A percentile compares a stretch with the other conserved stretches of the same genome.
Evolutionary conservation across 352 stramenopile genomes (phyloP).

Genomic region (Aphanomyces astaci): DNA sequence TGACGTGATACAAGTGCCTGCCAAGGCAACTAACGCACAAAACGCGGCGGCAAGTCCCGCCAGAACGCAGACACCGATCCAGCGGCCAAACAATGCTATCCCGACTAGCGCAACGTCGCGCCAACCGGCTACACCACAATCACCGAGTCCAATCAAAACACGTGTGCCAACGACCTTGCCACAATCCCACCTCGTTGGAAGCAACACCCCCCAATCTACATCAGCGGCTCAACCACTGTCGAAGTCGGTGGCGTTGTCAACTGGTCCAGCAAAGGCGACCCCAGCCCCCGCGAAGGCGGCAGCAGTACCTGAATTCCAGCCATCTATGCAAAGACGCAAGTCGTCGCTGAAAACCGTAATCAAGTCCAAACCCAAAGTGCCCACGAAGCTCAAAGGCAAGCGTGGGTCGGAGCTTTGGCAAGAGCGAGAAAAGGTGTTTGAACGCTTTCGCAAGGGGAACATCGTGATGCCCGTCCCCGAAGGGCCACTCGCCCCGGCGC

Average conservation of each 20-base stretch:
- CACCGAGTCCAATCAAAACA: neutral
- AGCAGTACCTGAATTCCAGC: neutral
- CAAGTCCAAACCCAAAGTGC: neutral
- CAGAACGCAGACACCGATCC: neutral
- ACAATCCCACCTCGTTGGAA: neutral
- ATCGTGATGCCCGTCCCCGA: slow-evolving; percentile 61
- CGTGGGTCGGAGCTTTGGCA: slow-evolving; percentile 34
- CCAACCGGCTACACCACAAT: neutral
- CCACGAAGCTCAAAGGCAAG: neutral
- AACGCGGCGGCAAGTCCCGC: neutral
- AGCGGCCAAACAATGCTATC: neutral
- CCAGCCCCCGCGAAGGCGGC: neutral
- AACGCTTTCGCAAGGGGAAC: slow-evolving; percentile 56
- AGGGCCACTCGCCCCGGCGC: slow-evolving; percentile 32
- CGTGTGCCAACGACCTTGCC: neutral
- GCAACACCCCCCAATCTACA: neutral
- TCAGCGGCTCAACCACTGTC: neutral
- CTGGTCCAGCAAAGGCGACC: neutral
- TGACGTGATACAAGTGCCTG: neutral
- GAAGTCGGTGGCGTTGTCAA: neutral
- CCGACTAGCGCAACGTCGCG: neutral
- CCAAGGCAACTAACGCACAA: neutral
- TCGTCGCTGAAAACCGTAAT: neutral
- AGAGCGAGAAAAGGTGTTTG: slow-evolving; percentile 61
- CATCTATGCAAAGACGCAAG: neutral